Base-by-base conservation (phyloP, 108 stramenopile genomes). In the Skeletonema menzelii region DNA sequence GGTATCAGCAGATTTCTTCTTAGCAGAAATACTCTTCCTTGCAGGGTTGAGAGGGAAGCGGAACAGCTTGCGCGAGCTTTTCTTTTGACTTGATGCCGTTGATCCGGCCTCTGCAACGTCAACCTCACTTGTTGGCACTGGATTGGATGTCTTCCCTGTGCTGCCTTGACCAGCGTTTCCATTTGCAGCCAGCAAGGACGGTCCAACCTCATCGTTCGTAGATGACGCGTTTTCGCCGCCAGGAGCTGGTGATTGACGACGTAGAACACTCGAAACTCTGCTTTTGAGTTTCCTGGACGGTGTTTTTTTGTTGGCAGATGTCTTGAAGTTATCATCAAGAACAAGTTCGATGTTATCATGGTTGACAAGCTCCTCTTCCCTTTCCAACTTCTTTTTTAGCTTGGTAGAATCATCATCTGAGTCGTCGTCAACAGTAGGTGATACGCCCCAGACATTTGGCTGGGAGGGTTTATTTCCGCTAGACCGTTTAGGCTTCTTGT, bases 301-400 rank as follows among this genome's bases (percentile, higher is more conserved):
- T 53, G 49, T 24, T 22, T 53, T 53, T 15, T 4, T 22, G 22
- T 53, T 2, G 22, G 49, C 22, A 53, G 20, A 24, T 4, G 40
- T n/a, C 40, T 42, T 42, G 40, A 53, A 53, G 49, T 53, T 53
- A n/a, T 34, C 30, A 12, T 60, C 59, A 19, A 60, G 34, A 8
- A 60, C 59, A 6, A 60, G 59, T 12, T 60, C 59, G n/a, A 60
- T 35, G 31, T 60, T 60, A 20, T 60, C 59, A 35, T 60, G 34
- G 6, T 60, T 17, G n/a, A 60, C 31, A 32, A 32, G 31, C 6
- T 60, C 28, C 28, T 35, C 32, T 15, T 7, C 26, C 32, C 0
- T 31, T 0, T 19, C 28, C 11, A 20, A 31, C 59, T 35, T 31
- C 17, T 6, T 35, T 35, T 0, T 26, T 10, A 11, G 19, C 59